A percentile compares a stretch with the other conserved stretches of the same genome.
phyloP scores from a whole-genome alignment of 169 alveolate genomes.

The Theileria annulata region DNA sequence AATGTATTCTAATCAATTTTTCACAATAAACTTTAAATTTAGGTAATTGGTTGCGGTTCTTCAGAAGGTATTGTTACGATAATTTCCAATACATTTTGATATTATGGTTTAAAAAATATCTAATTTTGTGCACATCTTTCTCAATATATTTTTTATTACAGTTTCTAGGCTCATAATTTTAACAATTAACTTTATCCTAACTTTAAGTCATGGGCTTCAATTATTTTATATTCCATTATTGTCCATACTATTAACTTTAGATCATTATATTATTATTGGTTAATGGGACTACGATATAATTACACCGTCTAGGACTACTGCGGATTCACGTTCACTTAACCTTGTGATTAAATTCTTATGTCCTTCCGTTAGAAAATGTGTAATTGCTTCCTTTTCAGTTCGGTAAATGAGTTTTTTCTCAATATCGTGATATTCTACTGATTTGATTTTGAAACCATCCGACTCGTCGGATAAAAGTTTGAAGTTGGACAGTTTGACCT shows the following conservation, averaged over 20 bases:
- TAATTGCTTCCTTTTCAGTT: neutral
- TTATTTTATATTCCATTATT: too few relatives aligned
- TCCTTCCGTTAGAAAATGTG: neutral
- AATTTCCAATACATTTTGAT: neutral
- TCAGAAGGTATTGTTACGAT: slow-evolving; percentile 23
- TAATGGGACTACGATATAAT: neutral
- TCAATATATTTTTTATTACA: too few relatives aligned
- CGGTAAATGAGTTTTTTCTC: neutral
- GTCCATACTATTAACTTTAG: too few relatives aligned
- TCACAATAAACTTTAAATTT: neutral
- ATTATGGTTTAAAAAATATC: too few relatives aligned
- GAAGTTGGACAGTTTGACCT: neutral
- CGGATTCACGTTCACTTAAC: neutral
- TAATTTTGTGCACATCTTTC: too few relatives aligned
- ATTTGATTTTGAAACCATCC: neutral
- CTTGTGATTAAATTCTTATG: neutral
- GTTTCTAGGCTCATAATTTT: too few relatives aligned
- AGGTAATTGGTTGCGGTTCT: slow-evolving; percentile 26
- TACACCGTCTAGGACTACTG: neutral
- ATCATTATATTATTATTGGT: too few relatives aligned
- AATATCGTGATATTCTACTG: neutral
- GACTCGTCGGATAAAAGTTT: neutral
- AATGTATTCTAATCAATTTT: neutral
- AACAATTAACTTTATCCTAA: too few relatives aligned
- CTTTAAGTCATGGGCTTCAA: too few relatives aligned